Evolutionary conservation across 2,329 filamentous ascomycete species (phyloP).

Genomic region (Sporothrix brasiliensis): DNA sequence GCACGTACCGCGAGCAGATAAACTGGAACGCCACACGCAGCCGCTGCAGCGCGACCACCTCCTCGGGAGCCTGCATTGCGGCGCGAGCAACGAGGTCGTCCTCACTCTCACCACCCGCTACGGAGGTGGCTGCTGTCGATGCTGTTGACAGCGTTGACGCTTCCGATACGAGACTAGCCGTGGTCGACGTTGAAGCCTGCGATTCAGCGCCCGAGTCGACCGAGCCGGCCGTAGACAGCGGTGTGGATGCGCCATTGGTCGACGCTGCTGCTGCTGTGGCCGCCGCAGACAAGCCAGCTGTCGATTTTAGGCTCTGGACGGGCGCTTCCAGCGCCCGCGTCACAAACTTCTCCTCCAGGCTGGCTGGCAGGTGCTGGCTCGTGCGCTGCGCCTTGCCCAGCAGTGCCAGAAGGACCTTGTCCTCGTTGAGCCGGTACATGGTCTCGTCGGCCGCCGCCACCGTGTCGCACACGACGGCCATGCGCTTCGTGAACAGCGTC

Average conservation of each 20-base stretch:
- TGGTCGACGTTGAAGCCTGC: conserved; percentile 49
- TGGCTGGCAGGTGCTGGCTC: conserved; percentile 66
- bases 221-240: conserved; percentile 41
- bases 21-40: conserved; percentile 67
- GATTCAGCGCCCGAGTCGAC: conserved; percentile 46
- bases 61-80: conserved; percentile 51
- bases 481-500: conserved; percentile 62
- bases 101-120: conserved; percentile 38
- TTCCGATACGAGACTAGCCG: conserved; percentile 36
- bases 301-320: conserved; percentile 64
- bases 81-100: conserved; percentile 41
- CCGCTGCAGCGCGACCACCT: conserved; percentile 63
- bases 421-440: conserved; percentile 78
- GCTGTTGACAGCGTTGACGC: conserved; percentile 46
- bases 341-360: conserved; percentile 85
- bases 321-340: conserved; percentile 75
- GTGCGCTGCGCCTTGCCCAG: conserved; percentile 72
- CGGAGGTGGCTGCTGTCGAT: conserved; percentile 53
- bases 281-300: neutral
- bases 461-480: conserved; percentile 74
- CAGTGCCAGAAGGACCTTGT: conserved; percentile 68
- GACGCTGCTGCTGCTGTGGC: neutral
- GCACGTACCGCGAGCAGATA: conserved; percentile 64
- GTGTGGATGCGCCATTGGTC: conserved; percentile 45
- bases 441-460: conserved; percentile 81